Evolutionary conservation across 495 filamentous ascomycete genomes (phyloP).

Genomic region (Lepidopterella palustris): DNA sequence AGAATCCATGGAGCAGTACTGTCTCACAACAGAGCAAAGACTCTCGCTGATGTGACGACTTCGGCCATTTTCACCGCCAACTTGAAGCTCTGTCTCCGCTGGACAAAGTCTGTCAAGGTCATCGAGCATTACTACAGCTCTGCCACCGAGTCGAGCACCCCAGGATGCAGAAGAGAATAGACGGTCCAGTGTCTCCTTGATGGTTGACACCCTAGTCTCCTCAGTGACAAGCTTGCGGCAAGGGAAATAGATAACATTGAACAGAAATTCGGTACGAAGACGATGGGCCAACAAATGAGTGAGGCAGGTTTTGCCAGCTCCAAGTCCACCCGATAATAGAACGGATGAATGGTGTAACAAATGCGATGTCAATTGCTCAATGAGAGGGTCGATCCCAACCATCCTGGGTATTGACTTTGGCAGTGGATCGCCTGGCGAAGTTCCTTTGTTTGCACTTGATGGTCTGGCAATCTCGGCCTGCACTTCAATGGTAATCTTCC

Average conservation of each 20-base stretch:
- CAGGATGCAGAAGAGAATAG: constrained; percentile 84
- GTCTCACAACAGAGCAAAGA: constrained; percentile 71
- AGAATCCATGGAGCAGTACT: constrained; percentile 69
- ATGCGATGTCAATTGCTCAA: constrained; percentile 61
- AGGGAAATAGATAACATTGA: constrained; percentile 72
- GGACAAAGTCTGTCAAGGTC: constrained; percentile 91
- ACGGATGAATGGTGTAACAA: constrained; percentile 82
- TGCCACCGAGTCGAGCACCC: constrained; percentile 78
- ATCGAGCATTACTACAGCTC: constrained; percentile 77
- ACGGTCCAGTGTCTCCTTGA: constrained; percentile 79
- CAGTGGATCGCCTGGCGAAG: constrained; percentile 46
- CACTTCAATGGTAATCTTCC: constrained; percentile 62
- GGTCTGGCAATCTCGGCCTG: constrained; percentile 54
- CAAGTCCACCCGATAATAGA: constrained; percentile 78
- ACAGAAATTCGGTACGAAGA: constrained; percentile 59
- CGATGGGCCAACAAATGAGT: constrained; percentile 58
- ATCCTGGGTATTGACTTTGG: constrained; percentile 52
- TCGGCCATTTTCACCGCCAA: constrained; percentile 83
- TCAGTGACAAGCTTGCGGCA: constrained; percentile 81
- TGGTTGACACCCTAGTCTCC: constrained; percentile 75
- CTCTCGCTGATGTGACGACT: constrained; percentile 89
- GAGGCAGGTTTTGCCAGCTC: constrained; percentile 80
- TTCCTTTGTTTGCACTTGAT: constrained; percentile 11
- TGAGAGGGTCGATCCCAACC: constrained; percentile 76
- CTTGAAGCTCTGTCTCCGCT: constrained; percentile 84